phyloP scores from a whole-genome alignment of 257 asterid species.

The Petunia secreta region DNA sequence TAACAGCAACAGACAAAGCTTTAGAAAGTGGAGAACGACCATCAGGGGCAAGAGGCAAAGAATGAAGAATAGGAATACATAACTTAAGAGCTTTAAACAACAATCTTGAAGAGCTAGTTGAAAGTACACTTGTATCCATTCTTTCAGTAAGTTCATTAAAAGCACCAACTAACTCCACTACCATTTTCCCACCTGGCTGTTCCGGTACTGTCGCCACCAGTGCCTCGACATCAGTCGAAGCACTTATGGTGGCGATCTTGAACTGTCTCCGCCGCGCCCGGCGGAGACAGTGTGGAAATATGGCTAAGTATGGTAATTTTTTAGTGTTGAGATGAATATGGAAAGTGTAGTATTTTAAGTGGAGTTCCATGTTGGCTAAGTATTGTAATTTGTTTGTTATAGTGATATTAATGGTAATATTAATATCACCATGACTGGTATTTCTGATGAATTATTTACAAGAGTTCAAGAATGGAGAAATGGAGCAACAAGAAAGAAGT shows the following conservation, averaged over 20 bases:
- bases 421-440: background rate
- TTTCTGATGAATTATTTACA: background rate
- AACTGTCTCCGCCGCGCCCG: background rate
- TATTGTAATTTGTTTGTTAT: background rate
- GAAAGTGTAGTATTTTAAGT: background rate
- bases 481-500: background rate
- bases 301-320: background rate
- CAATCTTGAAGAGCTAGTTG: constrained; percentile 68
- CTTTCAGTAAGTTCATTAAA: constrained; percentile 85
- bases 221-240: background rate
- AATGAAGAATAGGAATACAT: constrained; percentile 74
- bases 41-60: constrained; percentile 63
- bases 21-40: constrained; percentile 80
- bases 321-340: background rate
- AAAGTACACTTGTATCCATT: constrained; percentile 51
- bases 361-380: background rate
- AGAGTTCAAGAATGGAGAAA: background rate
- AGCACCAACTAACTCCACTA: constrained; percentile 86
- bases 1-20: constrained; percentile 76
- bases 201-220: constrained; percentile 40
- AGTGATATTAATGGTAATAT: background rate
- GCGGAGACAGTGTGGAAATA: background rate
- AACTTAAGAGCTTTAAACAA: constrained; percentile 80
- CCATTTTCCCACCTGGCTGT: constrained; percentile 97
- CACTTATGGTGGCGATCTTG: background rate